Base-by-base conservation (phyloP, 768 basidiomycete genomes). In the Auricularia heimuer region DNA sequence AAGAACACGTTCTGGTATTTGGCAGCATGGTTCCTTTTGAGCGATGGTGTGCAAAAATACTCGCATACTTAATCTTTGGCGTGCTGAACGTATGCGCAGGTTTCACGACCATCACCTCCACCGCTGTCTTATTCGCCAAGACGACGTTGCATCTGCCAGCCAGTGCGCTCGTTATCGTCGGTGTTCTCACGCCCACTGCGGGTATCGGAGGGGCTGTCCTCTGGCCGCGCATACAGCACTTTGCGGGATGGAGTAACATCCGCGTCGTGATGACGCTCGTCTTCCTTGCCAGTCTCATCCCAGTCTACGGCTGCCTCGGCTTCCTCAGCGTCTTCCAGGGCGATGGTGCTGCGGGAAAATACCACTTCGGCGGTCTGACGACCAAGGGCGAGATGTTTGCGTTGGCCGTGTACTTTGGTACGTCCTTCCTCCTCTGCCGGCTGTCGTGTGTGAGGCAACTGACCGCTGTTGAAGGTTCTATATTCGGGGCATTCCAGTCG, bases 21-120 rank as follows among this genome's bases (percentile, higher is more conserved):
- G 54, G 83, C 87, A 4, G 93, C 96, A 0, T 98, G 95, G 94
- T 95, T 97, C 73, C 81, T 98, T 12, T 83, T 98, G 29, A 92
- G 90, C 1, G 95, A 98, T 70, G 92, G 93, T 90, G 83, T 74
- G 39, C 39, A 42, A 14, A 14, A 29, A 3, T 29, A 29, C 36
- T 3, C 10, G 16, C 18, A 24, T 3, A 47, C 35, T 62, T 34
- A 54, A 45, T n/a, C 45, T 54, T 47, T 45, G 4, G 3, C 16
- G 21, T 8, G 12, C 54, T 44, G 8, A n/a, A 14, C 36, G 14
- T 33, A 24, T 33, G n/a, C 14, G 3, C 36, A 92, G 92, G 88
- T 1, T 94, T 95, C 75, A 92, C 94, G 2, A 97, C 95, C 0
- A 89, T 97, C 58, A 94, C 93, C 0, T 91, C 91, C 0, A 93